Base-by-base conservation (phyloP, 495 filamentous ascomycete genomes). In the Xylaria castorea region DNA sequence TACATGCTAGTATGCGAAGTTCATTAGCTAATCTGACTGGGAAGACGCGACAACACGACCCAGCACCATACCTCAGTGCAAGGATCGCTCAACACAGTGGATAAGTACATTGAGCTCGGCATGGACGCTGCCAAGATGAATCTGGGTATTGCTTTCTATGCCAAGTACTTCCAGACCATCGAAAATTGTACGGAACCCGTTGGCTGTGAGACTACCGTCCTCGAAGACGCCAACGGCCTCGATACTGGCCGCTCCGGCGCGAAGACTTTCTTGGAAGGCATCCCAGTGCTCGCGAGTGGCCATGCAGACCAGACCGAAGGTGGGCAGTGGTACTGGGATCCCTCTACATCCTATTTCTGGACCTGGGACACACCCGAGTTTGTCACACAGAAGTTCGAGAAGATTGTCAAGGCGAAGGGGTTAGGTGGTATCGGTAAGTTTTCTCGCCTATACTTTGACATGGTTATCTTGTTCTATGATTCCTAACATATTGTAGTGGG, bases 61-160 rank as follows among this genome's bases (percentile, higher is more conserved):
- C 81, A 73, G 16, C 88, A 91, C 79, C 87, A 90, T 76, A 87
- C 82, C 64, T 83, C 85, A 34, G 83, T 91, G 62, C 77, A 81
- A 57, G 85, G 80, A 40, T 88, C 86, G 2, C 80, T 87, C 18
- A 80, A 83, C 6, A 78, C 85, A 6, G 74, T 92, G 66, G 78
- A 88, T 50, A 82, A 82, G 62, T 92, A 91, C 78, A 76, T 89
- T 36, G 81, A 82, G 40, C 82, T 87, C 9, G 89, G 89, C 1
- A 78, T 87, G 38, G 79, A 84, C 2, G 70, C 86, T 2, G 77
- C 79, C 50, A 91, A 91, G 80, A 77, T 89, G 66, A 91, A 90
- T 80, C 85, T 92, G 7, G 90, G 90, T 18, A 85, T 91, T 68
- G 88, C 89, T 18, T 91, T 87, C 78, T 92, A 92, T 75, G 87